Base-by-base conservation (phyloP, 345 rosid species). In the Chamaenerion angustifolium region DNA sequence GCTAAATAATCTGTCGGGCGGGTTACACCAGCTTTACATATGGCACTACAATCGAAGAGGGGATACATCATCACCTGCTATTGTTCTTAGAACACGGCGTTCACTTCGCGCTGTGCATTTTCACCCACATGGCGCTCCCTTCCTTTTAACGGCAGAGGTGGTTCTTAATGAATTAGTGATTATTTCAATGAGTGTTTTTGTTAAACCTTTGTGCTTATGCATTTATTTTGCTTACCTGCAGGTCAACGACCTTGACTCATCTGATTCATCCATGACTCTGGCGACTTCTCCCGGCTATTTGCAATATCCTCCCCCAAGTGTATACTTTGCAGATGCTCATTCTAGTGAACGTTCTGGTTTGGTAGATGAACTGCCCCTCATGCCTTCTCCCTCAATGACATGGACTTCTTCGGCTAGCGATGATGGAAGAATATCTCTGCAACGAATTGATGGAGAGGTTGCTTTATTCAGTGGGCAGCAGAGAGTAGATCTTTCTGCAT, bases 61-160 rank as follows among this genome's bases (percentile, higher is more conserved):
- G 27, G 90, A 82, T 60, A 60, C 79, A 18, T 65, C 80, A n/a
- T 71, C 80, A 17, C 92, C 92, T 13, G 40, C 61, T 45, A 63
- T 80, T 45, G 71, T 83, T 51, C 63, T 83, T 64, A 83, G 55
- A 73, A 79, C 92, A 35, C 66, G 71, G 25, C 82, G 92, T 37
- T 83, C 87, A 43, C 78, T 83, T 56, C 72, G 84, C 40, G 92
- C 87, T 31, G 92, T 79, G 56, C 87, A 83, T 64, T 83, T 79
- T 74, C 92, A 83, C 59, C 87, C 87, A 11, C 77, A 70, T 45
- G 84, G 68, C 10, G 78, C 82, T 60, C 92, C 92, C 12, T 75
- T 79, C 62, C 84, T 83, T n/a, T 62, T 83, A 56, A 83, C 82
- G 6, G 84, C 85, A 45, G 88, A 83, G 88, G 93, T 83, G 55